Evolutionary conservation across 1,284 basidiomycete species (phyloP), one percentile per base, ranked within the genome.

Genomic region (Rhodotorula mucilaginosa): DNA sequence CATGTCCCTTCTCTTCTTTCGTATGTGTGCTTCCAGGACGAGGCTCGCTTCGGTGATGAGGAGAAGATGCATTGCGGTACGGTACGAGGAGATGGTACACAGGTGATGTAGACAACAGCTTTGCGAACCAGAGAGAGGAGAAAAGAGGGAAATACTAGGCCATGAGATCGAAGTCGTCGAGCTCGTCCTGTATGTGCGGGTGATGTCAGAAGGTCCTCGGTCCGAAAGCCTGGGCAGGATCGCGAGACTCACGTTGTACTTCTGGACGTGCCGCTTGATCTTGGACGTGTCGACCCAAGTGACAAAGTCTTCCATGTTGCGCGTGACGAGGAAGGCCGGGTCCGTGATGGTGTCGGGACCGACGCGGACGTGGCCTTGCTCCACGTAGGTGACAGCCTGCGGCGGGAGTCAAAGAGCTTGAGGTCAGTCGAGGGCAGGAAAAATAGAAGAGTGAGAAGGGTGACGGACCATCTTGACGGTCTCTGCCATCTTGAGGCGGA

Each of bases 261-360:
- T 85, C 89, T 96, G 91, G 80, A 99, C 89, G 0, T 92, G 95
- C 73, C 96, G 87, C 87, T 97, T 98, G 81, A 98, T 87, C 81
- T 96, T 97, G 76, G 91, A 94, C 34, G 93, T 95, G 81, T 99
- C 95, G 23, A 99, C 94, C 97, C 97, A 99, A 29, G 97, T 98
- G 61, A 99, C 93, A 82, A 97, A 99, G 84, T 99, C 97, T 81
- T 99, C 95, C 93, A 97, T 95, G 78, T 94, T 92, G 60, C 94
- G 86, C 34, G 95, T 97, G 74, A 99, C 94, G 69, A 99, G 86
- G 83, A 91, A 98, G 1, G 96, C 97, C 3, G 97, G 97, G 81
- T 99, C 97, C 0, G 91, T 96, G 79, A 99, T 89, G 0, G 92
- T 92, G 78, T 97, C 92, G 39, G 97, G 93, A 10, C 97, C 97